These are phyloP conservation scores for Protomyces pachydermus DNA, from an alignment of 1,139 yeast genomes.

Conservation along the genomic window DNA sequence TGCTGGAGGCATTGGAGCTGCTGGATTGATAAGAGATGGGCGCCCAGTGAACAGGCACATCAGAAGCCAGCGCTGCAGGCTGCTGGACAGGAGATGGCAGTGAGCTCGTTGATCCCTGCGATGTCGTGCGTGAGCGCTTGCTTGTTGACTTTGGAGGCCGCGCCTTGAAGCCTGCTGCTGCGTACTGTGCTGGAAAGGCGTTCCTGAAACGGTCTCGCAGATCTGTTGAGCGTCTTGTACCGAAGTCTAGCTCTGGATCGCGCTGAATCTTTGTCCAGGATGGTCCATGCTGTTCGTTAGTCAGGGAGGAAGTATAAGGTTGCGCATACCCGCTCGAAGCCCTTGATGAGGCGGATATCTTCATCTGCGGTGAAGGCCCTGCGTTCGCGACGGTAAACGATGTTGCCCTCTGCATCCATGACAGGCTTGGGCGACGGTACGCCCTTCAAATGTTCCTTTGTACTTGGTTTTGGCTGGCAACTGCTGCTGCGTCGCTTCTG, in stretches of 20 bases:
- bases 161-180: slow-evolving; percentile 44
- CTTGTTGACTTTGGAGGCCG: background rate
- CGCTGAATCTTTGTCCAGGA: slow-evolving; percentile 78
- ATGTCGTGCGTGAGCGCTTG: background rate
- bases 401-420: background rate
- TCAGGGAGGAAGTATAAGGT: background rate
- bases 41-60: background rate
- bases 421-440: background rate
- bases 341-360: slow-evolving; percentile 62
- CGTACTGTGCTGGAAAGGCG: slow-evolving; percentile 45
- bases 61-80: background rate
- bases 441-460: background rate
- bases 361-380: slow-evolving; percentile 60
- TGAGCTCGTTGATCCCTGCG: background rate
- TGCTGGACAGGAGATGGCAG: background rate
- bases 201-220: slow-evolving; percentile 43
- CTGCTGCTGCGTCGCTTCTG: background rate
- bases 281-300: slow-evolving; percentile 55
- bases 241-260: slow-evolving; percentile 41
- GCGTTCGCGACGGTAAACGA: slow-evolving; percentile 45
- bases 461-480: background rate
- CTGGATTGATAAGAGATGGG: background rate
- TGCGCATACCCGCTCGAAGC: slow-evolving; percentile 46
- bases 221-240: slow-evolving; percentile 44
- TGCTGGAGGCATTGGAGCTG: background rate